phyloP scores from a whole-genome alignment of 192 early-diverging fungal species.

The Paraglomus occultum region DNA sequence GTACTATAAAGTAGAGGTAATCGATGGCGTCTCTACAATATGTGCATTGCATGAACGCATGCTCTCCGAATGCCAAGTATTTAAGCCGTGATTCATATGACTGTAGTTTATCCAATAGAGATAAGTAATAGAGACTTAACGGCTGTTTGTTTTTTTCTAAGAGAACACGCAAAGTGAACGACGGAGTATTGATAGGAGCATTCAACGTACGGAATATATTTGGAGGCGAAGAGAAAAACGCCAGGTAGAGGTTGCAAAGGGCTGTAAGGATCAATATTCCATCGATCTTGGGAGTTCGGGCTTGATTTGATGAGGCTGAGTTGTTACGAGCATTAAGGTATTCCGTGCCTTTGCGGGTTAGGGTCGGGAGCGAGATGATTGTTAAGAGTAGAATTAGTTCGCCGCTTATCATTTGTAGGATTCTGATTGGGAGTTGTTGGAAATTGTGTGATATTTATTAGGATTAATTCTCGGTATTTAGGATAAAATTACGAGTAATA shows the following conservation, averaged over 20 bases:
- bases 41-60: slow-evolving; percentile 30
- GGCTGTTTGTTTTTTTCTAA: slow-evolving; percentile 6
- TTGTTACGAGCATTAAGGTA: not conserved
- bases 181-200: slow-evolving; percentile 5
- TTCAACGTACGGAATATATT: slow-evolving; percentile 25
- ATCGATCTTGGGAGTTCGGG: too few relatives aligned
- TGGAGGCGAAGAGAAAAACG: not conserved
- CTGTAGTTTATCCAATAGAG: slow-evolving; percentile 27
- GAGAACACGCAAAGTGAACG: not conserved
- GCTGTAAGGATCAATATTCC: not conserved
- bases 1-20: slow-evolving; percentile 20
- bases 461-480: too few relatives aligned
- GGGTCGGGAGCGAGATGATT: not conserved
- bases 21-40: slow-evolving; percentile 28
- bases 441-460: too few relatives aligned
- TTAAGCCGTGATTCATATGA: slow-evolving; percentile 20
- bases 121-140: slow-evolving; percentile 9
- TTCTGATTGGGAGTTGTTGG: too few relatives aligned
- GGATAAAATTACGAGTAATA: too few relatives aligned
- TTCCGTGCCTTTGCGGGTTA: slow-evolving; percentile 4
- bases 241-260: slow-evolving; percentile 1
- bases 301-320: too few relatives aligned
- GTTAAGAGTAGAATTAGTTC: slow-evolving; percentile 3
- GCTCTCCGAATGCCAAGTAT: slow-evolving; percentile 30
- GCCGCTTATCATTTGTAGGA: too few relatives aligned